Conservation (phyloP, 208 protist species). For the Leishmania aethiopica region DNA sequence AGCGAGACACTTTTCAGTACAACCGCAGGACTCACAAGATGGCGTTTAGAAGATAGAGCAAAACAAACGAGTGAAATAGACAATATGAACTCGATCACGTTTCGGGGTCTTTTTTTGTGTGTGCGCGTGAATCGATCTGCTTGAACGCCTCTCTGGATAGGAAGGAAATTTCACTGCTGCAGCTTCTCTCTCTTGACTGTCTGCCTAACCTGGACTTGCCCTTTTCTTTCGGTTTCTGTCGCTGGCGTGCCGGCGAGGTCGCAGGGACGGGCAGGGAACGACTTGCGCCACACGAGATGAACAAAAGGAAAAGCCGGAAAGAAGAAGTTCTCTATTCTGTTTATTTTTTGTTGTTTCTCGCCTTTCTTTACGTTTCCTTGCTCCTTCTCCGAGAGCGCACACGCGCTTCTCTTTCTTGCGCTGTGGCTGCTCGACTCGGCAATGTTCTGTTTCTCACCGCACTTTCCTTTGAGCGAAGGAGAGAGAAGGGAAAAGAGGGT, state of each 20-base stretch:
- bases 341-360: not conserved
- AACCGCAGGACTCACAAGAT: not conserved
- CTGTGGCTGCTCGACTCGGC: not conserved
- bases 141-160: not conserved
- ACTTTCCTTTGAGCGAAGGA: not conserved
- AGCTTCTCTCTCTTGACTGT: not conserved
- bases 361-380: not conserved
- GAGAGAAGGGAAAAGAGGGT: not conserved
- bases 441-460: not conserved
- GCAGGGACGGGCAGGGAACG: not conserved
- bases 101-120: not conserved
- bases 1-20: not conserved
- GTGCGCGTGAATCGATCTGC: not conserved
- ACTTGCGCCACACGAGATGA: not conserved
- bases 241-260: not conserved
- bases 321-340: not conserved
- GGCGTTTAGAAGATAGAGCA: not conserved
- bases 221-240: not conserved
- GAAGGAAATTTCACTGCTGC: not conserved
- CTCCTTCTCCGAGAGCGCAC: not conserved
- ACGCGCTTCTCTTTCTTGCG: not conserved
- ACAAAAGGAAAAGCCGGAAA: not conserved
- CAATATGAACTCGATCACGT: not conserved
- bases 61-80: not conserved
- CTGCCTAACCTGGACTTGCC: not conserved